Percentiles rank a stretch among this genome's conserved stretches.
phyloP scores from a whole-genome alignment of 768 basidiomycete genomes.

The Auricularia cornea region DNA sequence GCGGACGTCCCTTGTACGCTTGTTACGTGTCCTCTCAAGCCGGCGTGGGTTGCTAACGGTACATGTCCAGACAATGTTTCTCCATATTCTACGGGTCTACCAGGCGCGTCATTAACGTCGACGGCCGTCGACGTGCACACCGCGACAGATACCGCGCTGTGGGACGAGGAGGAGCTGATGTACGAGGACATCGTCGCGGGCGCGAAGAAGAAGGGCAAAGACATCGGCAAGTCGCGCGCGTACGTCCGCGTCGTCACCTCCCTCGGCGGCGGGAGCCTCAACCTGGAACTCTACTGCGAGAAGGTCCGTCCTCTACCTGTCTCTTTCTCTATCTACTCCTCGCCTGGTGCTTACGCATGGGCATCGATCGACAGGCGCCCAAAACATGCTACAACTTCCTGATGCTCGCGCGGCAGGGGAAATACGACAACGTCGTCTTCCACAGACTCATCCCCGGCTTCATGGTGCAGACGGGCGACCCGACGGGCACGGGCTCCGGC shows the following conservation, averaged over 20 bases:
- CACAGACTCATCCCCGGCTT: constrained; percentile 92
- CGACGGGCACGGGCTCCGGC: constrained; percentile 90
- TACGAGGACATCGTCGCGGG: constrained; percentile 85
- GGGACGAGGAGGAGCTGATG: constrained; percentile 99
- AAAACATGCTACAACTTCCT: constrained; percentile 99
- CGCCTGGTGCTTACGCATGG: too few species aligned
- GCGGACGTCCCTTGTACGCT: constrained; percentile 58
- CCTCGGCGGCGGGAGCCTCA: constrained; percentile 76
- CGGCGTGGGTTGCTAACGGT: too few species aligned
- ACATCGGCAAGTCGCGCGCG: constrained; percentile 81
- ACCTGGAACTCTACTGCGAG: constrained; percentile 81
- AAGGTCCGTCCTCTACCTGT: constrained; percentile 40
- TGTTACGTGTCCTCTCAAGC: too few species aligned
- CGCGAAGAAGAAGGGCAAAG: constrained; percentile 87
- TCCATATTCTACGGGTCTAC: constrained; percentile 82
- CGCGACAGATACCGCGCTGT: constrained; percentile 70
- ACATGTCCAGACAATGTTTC: constrained; percentile 67
- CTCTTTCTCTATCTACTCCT: constrained; percentile 1
- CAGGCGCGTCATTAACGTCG: constrained; percentile 90
- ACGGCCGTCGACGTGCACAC: constrained; percentile 79
- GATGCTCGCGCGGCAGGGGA: constrained; percentile 82
- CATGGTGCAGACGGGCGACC: constrained; percentile 99
- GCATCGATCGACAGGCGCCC: constrained; percentile 54
- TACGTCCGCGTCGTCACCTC: constrained; percentile 96
- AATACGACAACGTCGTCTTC: constrained; percentile 85